Evolutionary conservation across 352 stramenopile genomes (phyloP).

Genomic region (Pythium dissimile): DNA sequence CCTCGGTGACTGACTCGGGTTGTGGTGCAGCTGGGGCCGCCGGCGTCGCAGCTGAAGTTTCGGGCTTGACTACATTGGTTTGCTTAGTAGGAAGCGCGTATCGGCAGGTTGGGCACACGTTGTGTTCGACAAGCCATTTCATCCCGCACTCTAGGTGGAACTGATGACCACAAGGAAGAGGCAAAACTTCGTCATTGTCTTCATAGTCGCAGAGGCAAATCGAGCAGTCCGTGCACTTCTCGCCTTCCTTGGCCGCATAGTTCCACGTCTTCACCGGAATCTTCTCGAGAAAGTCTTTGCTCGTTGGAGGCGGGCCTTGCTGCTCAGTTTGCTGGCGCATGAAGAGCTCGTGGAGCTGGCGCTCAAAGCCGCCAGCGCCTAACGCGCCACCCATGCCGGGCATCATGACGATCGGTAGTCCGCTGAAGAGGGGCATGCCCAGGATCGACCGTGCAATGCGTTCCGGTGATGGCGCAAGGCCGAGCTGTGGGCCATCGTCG

Average conservation of each 20-base stretch:
- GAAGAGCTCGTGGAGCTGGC: slow-evolving; percentile 62
- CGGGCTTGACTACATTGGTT: slow-evolving; percentile 13
- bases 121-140: slow-evolving; percentile 76
- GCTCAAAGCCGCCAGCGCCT: slow-evolving; percentile 22
- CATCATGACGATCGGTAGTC: slow-evolving; percentile 23
- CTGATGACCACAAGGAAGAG: slow-evolving; percentile 67
- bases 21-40: slow-evolving; percentile 10
- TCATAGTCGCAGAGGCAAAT: slow-evolving; percentile 79
- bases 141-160: slow-evolving; percentile 80
- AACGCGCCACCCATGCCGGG: slow-evolving; percentile 3
- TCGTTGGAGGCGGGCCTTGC: slow-evolving; percentile 64
- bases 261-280: slow-evolving; percentile 64
- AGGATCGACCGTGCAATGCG: slow-evolving; percentile 35
- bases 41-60: slow-evolving; percentile 14
- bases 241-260: slow-evolving; percentile 28
- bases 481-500: slow-evolving; percentile 44
- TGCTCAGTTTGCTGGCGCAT: slow-evolving; percentile 52
- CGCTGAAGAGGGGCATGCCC: slow-evolving; percentile 25
- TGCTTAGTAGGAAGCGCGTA: slow-evolving; percentile 54
- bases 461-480: slow-evolving; percentile 41
- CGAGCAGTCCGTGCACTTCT: slow-evolving; percentile 61
- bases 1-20: slow-evolving; percentile 25
- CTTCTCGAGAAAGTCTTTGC: slow-evolving; percentile 63
- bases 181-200: slow-evolving; percentile 54
- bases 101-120: slow-evolving; percentile 74